Conservation (phyloP, 805 yeast species). For the Hanseniaspora valbyensis region DNA sequence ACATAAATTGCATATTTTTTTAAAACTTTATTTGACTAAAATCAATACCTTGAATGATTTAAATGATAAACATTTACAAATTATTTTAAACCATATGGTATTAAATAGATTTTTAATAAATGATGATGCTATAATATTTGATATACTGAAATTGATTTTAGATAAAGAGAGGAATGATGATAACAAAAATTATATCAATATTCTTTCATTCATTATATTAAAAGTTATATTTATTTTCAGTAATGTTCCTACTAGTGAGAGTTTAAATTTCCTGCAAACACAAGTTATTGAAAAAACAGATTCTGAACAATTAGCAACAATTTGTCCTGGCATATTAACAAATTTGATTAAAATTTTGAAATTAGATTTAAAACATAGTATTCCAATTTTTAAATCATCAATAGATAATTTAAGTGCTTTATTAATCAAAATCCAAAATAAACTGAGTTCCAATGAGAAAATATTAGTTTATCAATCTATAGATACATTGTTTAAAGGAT, state of each 20-base stretch:
- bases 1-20: neutral
- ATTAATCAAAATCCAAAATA: neutral
- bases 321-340: conserved; percentile 6
- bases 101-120: neutral
- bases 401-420: neutral
- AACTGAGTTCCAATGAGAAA: conserved; percentile 2
- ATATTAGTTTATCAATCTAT: conserved; percentile 6
- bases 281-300: neutral
- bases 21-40: neutral
- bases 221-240: neutral
- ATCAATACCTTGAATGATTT: neutral
- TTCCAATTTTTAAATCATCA: neutral
- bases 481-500: neutral
- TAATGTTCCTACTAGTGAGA: neutral
- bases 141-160: neutral
- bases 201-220: conserved; percentile 1
- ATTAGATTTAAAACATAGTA: neutral
- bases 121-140: conserved; percentile 3
- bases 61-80: neutral
- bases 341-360: conserved; percentile 3
- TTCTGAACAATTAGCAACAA: neutral
- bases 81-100: neutral
- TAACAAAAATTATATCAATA: neutral
- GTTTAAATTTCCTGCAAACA: neutral
- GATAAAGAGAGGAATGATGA: neutral